A percentile compares a stretch with the other conserved stretches of the same genome.
Conservation (phyloP, 495 filamentous ascomycete genomes). For the Tuber microsphaerosporum region DNA sequence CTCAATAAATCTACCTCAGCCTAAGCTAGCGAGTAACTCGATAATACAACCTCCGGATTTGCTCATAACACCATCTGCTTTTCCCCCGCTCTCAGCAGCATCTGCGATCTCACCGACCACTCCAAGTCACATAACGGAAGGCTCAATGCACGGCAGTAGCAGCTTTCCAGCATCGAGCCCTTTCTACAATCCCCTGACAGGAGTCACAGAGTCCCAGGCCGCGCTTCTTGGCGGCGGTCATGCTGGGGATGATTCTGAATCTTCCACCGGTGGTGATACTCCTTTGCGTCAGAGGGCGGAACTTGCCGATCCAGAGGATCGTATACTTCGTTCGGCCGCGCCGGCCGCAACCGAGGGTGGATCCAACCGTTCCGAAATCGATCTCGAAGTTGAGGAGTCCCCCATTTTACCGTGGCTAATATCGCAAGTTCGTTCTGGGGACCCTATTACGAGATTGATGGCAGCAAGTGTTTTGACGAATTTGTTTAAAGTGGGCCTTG, state of each 20-base stretch:
- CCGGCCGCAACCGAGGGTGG: conserved; percentile 5
- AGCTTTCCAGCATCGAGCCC: neutral
- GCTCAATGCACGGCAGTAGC: neutral
- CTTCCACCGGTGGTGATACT: conserved; percentile 35
- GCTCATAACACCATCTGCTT: conserved; percentile 43
- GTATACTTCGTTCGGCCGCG: conserved; percentile 22
- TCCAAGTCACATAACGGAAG: conserved; percentile 15
- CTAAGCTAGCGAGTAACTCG: conserved; percentile 32
- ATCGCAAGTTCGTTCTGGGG: conserved; percentile 51
- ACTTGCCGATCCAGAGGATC: conserved; percentile 29
- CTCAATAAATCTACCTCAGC: conserved; percentile 41
- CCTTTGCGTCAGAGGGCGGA: conserved; percentile 31
- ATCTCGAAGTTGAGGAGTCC: conserved; percentile 62
- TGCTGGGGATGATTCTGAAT: conserved; percentile 34
- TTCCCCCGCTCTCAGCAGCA: conserved; percentile 44
- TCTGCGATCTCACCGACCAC: conserved; percentile 11
- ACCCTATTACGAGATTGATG: conserved; percentile 61
- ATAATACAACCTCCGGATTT: conserved; percentile 40
- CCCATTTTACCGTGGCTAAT: conserved; percentile 79
- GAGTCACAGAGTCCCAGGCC: conserved; percentile 21
- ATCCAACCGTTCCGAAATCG: conserved; percentile 10
- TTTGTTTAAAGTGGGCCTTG: conserved; percentile 63
- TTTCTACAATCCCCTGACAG: conserved; percentile 14
- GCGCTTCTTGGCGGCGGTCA: conserved; percentile 26
- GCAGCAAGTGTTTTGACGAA: conserved; percentile 71